Conservation (phyloP, 23 red algal genomes). For the Cyanidiococcus yangmingshanensis region DNA sequence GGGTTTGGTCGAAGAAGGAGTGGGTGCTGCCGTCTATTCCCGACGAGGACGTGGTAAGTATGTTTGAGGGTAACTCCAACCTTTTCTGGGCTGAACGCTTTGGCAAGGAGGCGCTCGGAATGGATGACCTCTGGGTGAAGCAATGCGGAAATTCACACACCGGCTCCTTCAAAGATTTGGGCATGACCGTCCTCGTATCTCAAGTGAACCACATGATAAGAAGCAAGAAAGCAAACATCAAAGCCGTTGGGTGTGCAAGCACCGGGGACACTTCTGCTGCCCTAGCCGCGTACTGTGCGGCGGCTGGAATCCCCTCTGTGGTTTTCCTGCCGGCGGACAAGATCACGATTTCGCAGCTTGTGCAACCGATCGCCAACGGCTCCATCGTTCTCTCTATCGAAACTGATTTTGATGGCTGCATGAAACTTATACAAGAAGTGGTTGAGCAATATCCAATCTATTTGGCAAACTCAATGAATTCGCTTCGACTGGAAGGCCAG, state of each 20-base stretch:
- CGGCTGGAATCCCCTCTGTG: conserved; percentile 86
- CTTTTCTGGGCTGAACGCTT: conserved; percentile 99
- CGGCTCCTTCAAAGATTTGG: conserved; percentile 98
- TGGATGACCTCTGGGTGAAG: conserved; percentile 99
- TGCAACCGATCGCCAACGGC: conserved; percentile 97
- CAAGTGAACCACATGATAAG: conserved; percentile 98
- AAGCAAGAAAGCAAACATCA: conserved; percentile 56
- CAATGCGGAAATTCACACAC: conserved; percentile 98
- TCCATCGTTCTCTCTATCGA: conserved; percentile 81
- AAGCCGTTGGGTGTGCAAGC: conserved; percentile 92
- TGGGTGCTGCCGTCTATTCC: conserved; percentile 92
- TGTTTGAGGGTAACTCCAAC: conserved; percentile 99
- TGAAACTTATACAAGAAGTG: conserved; percentile 98
- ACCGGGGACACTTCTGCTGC: conserved; percentile 96
- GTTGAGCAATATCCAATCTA: conserved; percentile 93
- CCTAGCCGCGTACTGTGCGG: conserved; percentile 94
- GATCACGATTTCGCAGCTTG: conserved; percentile 86
- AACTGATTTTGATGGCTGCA: conserved; percentile 99
- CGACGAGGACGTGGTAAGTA: conserved; percentile 88
- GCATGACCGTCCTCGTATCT: conserved; percentile 96
- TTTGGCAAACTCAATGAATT: conserved; percentile 98
- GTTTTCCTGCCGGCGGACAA: conserved; percentile 98
- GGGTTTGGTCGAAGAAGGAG: conserved; percentile 99
- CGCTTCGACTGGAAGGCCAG: conserved; percentile 91
- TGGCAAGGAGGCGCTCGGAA: conserved; percentile 80